Evolutionary conservation across 345 rosid species (phyloP).

Genomic region (Ceriops zippeliana): DNA sequence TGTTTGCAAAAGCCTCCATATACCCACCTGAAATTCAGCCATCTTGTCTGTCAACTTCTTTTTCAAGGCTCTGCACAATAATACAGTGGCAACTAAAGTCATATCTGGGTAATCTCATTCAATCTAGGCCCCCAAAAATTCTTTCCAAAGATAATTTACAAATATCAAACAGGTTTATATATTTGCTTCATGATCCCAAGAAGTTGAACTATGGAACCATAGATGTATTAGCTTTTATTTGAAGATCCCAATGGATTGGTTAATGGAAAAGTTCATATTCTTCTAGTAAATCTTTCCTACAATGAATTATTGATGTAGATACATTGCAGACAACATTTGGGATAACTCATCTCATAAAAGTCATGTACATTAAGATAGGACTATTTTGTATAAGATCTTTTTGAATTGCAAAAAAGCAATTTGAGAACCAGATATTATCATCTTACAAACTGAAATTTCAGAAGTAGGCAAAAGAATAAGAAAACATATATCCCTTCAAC

Average conservation of each 20-base stretch:
- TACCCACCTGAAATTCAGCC: constrained; percentile 78
- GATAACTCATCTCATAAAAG: too few relatives aligned
- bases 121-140: background rate
- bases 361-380: too few relatives aligned
- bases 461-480: background rate
- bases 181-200: background rate
- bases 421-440: background rate
- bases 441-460: background rate
- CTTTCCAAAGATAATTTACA: background rate
- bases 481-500: background rate
- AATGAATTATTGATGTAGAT: background rate
- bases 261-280: background rate
- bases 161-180: background rate
- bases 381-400: background rate
- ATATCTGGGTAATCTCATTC: background rate
- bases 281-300: background rate
- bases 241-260: too few relatives aligned
- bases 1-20: background rate
- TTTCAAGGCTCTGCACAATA: constrained; percentile 65
- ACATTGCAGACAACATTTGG: background rate
- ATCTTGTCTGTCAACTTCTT: constrained; percentile 91
- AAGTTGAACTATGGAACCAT: background rate
- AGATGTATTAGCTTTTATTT: too few relatives aligned
- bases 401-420: background rate
- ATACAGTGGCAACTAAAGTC: constrained; percentile 2